Conservation (phyloP, 495 filamentous ascomycete species). For the Staphylotrichum tortipilum region DNA sequence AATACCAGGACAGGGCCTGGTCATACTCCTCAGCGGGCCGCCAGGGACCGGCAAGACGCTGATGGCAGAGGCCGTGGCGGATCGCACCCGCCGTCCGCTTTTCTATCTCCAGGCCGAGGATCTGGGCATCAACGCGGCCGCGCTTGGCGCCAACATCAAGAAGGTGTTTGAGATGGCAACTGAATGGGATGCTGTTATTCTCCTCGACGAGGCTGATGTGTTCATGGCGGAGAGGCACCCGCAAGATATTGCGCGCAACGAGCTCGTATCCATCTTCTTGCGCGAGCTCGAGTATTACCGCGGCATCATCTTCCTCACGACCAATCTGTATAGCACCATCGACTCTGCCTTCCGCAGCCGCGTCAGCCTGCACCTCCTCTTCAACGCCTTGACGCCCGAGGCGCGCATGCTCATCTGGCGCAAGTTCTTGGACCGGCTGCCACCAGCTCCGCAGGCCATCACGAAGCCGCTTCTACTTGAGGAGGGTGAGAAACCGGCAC, state of each 20-base stretch:
- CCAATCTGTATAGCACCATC: conserved; percentile 34
- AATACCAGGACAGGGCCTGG: conserved; percentile 19
- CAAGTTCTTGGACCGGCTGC: conserved; percentile 23
- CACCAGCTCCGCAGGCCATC: neutral
- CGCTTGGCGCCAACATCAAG: conserved; percentile 42
- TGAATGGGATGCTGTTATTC: conserved; percentile 44
- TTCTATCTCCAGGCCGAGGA: conserved; percentile 48
- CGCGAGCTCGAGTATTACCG: conserved; percentile 50
- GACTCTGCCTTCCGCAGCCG: conserved; percentile 30
- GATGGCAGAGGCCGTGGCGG: conserved; percentile 48
- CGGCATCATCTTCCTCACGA: conserved; percentile 45
- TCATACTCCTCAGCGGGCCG: conserved; percentile 33
- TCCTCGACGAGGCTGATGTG: conserved; percentile 47
- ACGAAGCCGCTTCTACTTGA: too few relatives aligned
- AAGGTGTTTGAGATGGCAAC: conserved; percentile 44
- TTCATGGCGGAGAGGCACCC: conserved; percentile 40
- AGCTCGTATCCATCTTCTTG: conserved; percentile 45
- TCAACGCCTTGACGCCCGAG: conserved; percentile 21
- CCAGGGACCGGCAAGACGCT: conserved; percentile 54
- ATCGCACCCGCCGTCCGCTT: conserved; percentile 40
- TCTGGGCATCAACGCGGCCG: conserved; percentile 38
- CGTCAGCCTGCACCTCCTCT: conserved; percentile 26
- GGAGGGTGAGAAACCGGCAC: too few relatives aligned
- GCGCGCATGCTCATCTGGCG: conserved; percentile 24
- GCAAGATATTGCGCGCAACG: conserved; percentile 43